Conservation (phyloP, 2,329 filamentous ascomycete genomes). For the Penicillium sp. region DNA sequence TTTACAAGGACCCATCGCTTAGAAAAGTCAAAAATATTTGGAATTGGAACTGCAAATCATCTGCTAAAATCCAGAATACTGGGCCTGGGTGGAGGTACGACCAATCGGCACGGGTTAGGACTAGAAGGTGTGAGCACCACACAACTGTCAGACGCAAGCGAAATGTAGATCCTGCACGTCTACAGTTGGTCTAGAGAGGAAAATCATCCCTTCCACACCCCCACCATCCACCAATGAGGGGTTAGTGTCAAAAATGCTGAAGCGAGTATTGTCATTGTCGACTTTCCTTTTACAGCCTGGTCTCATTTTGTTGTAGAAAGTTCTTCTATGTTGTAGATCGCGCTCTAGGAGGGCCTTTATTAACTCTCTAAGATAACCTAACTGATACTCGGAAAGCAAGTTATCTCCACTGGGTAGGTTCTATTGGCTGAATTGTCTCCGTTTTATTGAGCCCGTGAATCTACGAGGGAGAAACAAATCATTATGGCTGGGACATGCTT, state of each 20-base stretch:
- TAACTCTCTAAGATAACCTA: neutral
- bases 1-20: neutral
- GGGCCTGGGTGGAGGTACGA: neutral
- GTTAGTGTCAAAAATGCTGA: neutral
- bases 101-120: conserved; percentile 1
- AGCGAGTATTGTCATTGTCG: neutral
- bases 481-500: neutral
- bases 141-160: conserved; percentile 6
- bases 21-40: conserved; percentile 4
- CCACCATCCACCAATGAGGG: neutral
- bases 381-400: conserved; percentile 27
- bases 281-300: neutral
- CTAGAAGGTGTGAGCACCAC: neutral
- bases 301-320: neutral
- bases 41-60: neutral
- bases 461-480: neutral
- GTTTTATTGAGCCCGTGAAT: conserved; percentile 51
- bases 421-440: conserved; percentile 74
- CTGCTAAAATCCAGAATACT: neutral
- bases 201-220: neutral
- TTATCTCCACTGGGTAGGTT: conserved; percentile 57
- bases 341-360: neutral
- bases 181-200: neutral
- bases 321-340: neutral
- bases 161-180: conserved; percentile 8